Conservation (phyloP, 805 yeast species). For the Myxozyma kluyveri region DNA sequence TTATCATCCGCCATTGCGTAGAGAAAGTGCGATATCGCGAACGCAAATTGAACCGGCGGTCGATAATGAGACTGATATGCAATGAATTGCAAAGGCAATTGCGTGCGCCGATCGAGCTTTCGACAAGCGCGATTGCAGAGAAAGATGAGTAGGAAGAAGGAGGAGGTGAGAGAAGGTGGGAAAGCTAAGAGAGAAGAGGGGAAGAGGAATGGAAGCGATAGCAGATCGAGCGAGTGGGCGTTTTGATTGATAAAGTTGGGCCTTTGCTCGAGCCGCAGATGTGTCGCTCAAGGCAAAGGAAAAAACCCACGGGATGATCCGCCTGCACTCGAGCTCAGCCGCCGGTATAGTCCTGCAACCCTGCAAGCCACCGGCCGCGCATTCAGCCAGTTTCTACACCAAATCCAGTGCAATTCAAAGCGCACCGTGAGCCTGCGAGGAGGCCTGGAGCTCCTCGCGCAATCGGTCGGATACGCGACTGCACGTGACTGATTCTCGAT, state of each 20-base stretch:
- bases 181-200: background rate
- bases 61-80: background rate
- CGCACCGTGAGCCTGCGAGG: no score
- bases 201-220: background rate
- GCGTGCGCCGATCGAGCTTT: background rate
- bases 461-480: no score
- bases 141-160: background rate
- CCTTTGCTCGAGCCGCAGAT: no score
- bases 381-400: no score
- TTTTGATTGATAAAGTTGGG: background rate
- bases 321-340: background rate
- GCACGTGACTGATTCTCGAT: no score
- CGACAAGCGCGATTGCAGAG: background rate
- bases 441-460: no score
- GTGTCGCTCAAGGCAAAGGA: background rate
- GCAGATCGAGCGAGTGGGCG: background rate
- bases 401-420: no score
- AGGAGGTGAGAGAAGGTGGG: background rate
- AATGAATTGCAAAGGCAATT: background rate
- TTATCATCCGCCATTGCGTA: no score
- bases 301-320: background rate
- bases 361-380: no score
- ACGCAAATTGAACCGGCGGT: background rate
- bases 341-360: no score
- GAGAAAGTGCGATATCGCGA: no score